Evolutionary conservation across 192 early-diverging fungal genomes (phyloP), one percentile per base, ranked within the genome.

Genomic region (Entomortierella lignicola): DNA sequence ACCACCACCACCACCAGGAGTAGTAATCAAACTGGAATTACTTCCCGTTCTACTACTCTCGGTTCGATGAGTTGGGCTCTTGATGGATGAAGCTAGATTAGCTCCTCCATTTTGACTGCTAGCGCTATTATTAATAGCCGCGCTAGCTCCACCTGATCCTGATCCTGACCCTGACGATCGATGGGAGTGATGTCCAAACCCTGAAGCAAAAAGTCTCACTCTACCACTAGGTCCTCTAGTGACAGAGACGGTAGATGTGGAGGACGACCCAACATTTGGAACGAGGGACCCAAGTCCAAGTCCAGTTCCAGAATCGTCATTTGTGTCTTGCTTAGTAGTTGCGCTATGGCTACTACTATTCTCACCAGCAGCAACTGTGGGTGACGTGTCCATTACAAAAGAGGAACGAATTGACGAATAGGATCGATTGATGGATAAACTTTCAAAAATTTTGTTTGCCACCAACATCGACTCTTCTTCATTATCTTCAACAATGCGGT

Each of bases 401-500:
- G 75, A 79, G 12, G 75, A 79, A 11, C 75, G 75, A 47, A 79
- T 70, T 2, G 75, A 79, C 11, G 75, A 79, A 37, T 79, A 79
- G 17, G 75, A 79, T 17, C 67, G 67, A 27, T 70, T 70, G 52
- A 79, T 66, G 21, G 75, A 79, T 8, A 79, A 29, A 55, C 75
- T 79, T 63, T 79, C 70, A 56, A 79, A 43, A 18, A 79, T 79
- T 31, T 79, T 67, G 15, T 62, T 63, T 2, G 75, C 75, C 75
- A 79, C 70, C 63, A 79, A 18, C 0, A 67, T 60, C 51, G 75
- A 79, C 48, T 79, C 67, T 42, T 79, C 75, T 27, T 79, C 75
- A 37, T 79, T 67, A 26, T 79, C 75, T 57, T 79, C 75, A 2
- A 61, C 62, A 66, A 79, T 79, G 13, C 75, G 62, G 10, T 79